phyloP scores from a whole-genome alignment of 768 basidiomycete genomes.

The Phylloporus arenicola region DNA sequence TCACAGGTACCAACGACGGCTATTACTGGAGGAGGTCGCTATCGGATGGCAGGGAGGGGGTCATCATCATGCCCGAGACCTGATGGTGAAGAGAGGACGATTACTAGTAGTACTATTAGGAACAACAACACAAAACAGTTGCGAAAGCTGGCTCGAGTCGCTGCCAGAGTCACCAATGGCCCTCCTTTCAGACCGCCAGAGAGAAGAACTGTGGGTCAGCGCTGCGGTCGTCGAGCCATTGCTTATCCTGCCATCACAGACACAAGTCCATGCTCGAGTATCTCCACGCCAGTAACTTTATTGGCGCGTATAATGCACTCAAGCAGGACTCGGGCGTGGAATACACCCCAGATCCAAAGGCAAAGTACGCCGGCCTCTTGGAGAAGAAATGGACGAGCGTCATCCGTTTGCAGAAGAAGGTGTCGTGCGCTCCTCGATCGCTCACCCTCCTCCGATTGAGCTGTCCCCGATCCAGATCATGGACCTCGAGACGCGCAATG shows the following conservation, averaged over 20 bases:
- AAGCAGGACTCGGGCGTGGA: slow-evolving; percentile 51
- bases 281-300: slow-evolving; percentile 61
- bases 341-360: slow-evolving; percentile 79
- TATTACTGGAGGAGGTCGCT: slow-evolving; percentile 13
- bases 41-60: too few relatives aligned
- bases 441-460: slow-evolving; percentile 3
- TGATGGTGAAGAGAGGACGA: too few relatives aligned
- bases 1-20: slow-evolving; percentile 28
- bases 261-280: slow-evolving; percentile 82
- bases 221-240: slow-evolving; percentile 2
- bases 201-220: slow-evolving; percentile 42
- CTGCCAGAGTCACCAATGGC: slow-evolving; percentile 29
- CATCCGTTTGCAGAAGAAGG: slow-evolving; percentile 94
- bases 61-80: too few relatives aligned
- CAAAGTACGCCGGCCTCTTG: slow-evolving; percentile 78
- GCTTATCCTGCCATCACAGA: slow-evolving; percentile 34
- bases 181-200: slow-evolving; percentile 42
- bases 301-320: slow-evolving; percentile 54
- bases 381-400: slow-evolving; percentile 99
- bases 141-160: slow-evolving; percentile 2
- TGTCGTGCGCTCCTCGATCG: slow-evolving; percentile 25
- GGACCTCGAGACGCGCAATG: slow-evolving; percentile 85
- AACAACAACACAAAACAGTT: slow-evolving; percentile 32
- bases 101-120: background rate
- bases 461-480: slow-evolving; percentile 60